Percentiles rank a stretch among this genome's conserved stretches.
phyloP scores from a whole-genome alignment of 495 filamentous ascomycete genomes.

The Neurospora sp. region DNA sequence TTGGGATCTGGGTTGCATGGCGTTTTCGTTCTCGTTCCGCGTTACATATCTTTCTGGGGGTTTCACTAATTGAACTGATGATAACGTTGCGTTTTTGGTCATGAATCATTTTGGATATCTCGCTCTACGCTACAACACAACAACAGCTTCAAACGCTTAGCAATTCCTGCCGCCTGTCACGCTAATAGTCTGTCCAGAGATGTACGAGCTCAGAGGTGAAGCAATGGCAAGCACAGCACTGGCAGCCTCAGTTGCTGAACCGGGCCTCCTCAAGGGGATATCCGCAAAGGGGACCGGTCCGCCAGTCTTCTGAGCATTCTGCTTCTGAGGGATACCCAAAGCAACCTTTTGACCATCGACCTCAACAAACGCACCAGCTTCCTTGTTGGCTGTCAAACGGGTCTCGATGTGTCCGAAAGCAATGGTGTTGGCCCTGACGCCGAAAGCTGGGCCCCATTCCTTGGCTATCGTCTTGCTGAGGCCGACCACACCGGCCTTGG shows the following conservation, averaged over 20 bases:
- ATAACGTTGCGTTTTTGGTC: not conserved
- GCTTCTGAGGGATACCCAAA: constrained; percentile 58
- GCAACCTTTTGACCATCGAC: constrained; percentile 70
- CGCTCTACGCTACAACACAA: not conserved
- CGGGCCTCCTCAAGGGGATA: constrained; percentile 68
- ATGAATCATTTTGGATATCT: not conserved
- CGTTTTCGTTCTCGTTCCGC: constrained; percentile 9
- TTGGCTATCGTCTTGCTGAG: constrained; percentile 82
- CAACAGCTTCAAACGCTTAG: constrained; percentile 26
- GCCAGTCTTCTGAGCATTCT: constrained; percentile 16
- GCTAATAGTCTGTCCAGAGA: constrained; percentile 73
- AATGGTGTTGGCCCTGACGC: constrained; percentile 73
- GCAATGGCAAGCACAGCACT: constrained; percentile 69
- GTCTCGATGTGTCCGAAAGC: constrained; percentile 75
- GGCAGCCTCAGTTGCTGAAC: constrained; percentile 69
- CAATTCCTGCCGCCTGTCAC: constrained; percentile 81
- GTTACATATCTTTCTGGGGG: not conserved
- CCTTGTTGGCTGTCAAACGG: constrained; percentile 69
- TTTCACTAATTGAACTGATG: not conserved
- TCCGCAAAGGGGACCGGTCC: constrained; percentile 42
- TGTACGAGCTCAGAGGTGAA: constrained; percentile 71
- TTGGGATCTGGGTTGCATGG: constrained; percentile 4
- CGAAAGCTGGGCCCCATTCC: constrained; percentile 81
- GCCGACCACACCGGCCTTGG: constrained; percentile 71
- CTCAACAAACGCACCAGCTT: constrained; percentile 65